Evolutionary conservation across 768 basidiomycete genomes (phyloP), one percentile per base, ranked within the genome.

Genomic region (Lactifluus pinguis): DNA sequence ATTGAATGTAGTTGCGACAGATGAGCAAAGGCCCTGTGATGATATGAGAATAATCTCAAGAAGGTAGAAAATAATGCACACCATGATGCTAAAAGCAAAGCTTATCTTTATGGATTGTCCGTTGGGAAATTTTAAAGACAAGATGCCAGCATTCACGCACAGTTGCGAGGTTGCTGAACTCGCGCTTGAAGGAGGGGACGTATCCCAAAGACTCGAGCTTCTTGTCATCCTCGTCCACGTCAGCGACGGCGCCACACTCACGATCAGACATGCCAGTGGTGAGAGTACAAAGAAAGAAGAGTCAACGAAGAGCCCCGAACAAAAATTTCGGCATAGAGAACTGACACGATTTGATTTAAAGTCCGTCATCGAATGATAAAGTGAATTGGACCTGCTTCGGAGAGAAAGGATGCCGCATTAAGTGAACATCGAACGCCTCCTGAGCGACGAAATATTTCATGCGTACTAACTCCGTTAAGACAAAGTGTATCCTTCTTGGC

Each of bases 121-220:
- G 45, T n/a, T 19, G 42, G n/a, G 10, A 48, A n/a, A 21, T 9
- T 25, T 25, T 48, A 44, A 10, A 49, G 42, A 13, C 13, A 13
- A 38, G 5, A 34, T 47, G 29, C 11, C n/a, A 15, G 49, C 36
- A 47, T 14, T 9, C 14, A 54, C 82, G 61, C 64, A 86, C 86
- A 62, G 87, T 89, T n/a, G 86, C 86, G 36, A 91, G 72, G 68
- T 89, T 89, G 7, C 86, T 83, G 67, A 93, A 93, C 76, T 93
- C 91, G 60, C 91, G 79, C 71, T 83, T 84, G 77, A 93, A 92
- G 15, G 86, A 88, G 45, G 86, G 86, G 68, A 84, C 82, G 68
- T 88, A 88, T 19, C 86, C 86, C 67, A 87, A 70, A 15, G 81
- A 83, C 57, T 83, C 76, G 44, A 88, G 77, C 68, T 82, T 80